Conservation (phyloP, 257 asterid genomes). For the Jacaranda copaia region DNA sequence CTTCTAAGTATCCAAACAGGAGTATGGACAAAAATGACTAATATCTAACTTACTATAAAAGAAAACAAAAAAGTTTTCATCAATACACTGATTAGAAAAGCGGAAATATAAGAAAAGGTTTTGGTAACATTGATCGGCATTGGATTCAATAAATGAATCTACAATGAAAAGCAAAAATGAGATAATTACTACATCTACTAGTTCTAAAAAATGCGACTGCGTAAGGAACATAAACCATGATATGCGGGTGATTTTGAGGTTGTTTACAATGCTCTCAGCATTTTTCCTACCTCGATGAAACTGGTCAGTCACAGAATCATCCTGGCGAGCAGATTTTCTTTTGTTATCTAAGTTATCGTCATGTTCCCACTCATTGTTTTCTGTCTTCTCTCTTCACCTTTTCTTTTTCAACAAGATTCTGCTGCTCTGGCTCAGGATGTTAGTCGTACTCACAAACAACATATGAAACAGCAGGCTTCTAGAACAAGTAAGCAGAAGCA, state of each 20-base stretch:
- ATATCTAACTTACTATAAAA: not conserved
- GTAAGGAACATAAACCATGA: slow-evolving; percentile 31
- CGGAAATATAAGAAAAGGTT: not conserved
- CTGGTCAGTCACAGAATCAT: slow-evolving; percentile 58
- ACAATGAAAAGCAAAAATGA: slow-evolving; percentile 17
- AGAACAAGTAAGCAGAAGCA: slow-evolving; percentile 43
- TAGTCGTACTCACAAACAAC: slow-evolving; percentile 51
- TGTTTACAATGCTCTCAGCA: slow-evolving; percentile 25
- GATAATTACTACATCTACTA: slow-evolving; percentile 22
- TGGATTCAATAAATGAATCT: slow-evolving; percentile 29
- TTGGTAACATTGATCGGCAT: slow-evolving; percentile 19
- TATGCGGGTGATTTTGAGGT: slow-evolving; percentile 24
- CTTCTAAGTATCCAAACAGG: slow-evolving; percentile 3
- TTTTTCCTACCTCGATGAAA: slow-evolving; percentile 64
- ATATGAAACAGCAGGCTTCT: slow-evolving; percentile 61
- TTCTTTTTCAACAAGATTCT: slow-evolving; percentile 56
- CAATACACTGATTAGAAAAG: not conserved
- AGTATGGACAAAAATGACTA: slow-evolving; percentile 6
- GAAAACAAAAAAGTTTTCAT: not conserved
- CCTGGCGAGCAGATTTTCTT: slow-evolving; percentile 57
- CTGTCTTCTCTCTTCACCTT: slow-evolving; percentile 57
- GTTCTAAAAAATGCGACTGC: slow-evolving; percentile 19
- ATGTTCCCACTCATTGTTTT: slow-evolving; percentile 56
- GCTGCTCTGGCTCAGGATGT: slow-evolving; percentile 57
- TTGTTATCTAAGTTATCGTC: slow-evolving; percentile 51